These are phyloP conservation scores for Yamadazyma kitorensis DNA, from an alignment of 805 yeast species.

Conservation along the genomic window DNA sequence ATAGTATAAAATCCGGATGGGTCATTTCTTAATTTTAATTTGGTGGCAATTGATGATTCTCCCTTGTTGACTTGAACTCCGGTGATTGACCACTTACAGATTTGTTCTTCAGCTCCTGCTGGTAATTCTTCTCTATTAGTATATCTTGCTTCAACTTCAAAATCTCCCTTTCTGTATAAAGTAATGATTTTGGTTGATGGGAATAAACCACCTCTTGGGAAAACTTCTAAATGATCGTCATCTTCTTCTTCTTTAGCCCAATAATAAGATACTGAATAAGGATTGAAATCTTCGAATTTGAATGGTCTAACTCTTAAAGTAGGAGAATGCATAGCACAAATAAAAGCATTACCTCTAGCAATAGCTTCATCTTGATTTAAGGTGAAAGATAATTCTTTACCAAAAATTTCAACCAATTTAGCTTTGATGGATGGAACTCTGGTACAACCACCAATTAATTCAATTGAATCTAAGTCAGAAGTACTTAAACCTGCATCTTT, in stretches of 20 bases:
- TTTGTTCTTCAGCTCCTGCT: constrained; percentile 56
- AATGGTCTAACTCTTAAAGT: constrained; percentile 97
- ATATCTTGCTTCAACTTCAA: constrained; percentile 81
- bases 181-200: constrained; percentile 97
- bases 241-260: constrained; percentile 96
- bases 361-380: constrained; percentile 99
- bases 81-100: constrained; percentile 82
- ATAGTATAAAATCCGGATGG: constrained; percentile 94
- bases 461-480: constrained; percentile 84
- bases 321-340: constrained; percentile 99
- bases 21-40: constrained; percentile 94
- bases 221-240: constrained; percentile 82
- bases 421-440: constrained; percentile 94
- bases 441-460: constrained; percentile 96
- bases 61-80: constrained; percentile 84
- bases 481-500: constrained; percentile 69
- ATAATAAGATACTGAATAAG: constrained; percentile 85
- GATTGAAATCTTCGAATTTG: constrained; percentile 95
- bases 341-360: constrained; percentile 98
- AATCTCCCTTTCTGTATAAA: constrained; percentile 86
- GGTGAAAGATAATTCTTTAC: constrained; percentile 85
- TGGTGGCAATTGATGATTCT: constrained; percentile 74
- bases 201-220: constrained; percentile 89
- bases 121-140: constrained; percentile 74
- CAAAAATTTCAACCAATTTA: constrained; percentile 74